A percentile compares a stretch with the other conserved stretches of the same genome.
phyloP scores from a whole-genome alignment of 31 red algal genomes.

The Asparagopsis taxiformis region DNA sequence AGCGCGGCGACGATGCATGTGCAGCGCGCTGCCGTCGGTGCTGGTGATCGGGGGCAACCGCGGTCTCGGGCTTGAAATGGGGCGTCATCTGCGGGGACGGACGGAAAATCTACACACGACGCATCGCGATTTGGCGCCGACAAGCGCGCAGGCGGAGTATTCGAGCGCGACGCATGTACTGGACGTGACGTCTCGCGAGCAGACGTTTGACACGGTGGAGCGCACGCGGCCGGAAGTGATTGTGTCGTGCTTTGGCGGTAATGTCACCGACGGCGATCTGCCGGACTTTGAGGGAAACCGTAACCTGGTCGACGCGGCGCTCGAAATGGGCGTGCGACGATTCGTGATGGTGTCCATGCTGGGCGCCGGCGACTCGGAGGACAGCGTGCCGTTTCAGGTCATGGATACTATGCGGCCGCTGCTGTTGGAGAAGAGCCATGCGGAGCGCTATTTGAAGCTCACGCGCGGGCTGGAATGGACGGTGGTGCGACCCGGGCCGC shows the following conservation, averaged over 20 bases:
- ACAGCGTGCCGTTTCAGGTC: conserved; percentile 49
- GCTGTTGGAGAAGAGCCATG: conserved; percentile 51
- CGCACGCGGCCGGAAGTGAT: conserved; percentile 7
- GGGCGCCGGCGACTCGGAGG: conserved; percentile 63
- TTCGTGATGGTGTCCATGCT: conserved; percentile 58
- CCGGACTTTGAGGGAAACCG: conserved; percentile 44
- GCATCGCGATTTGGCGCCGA: conserved; percentile 4
- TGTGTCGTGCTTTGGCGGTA: conserved; percentile 39
- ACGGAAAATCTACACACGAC: conserved; percentile 27
- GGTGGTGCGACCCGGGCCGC: conserved; percentile 57
- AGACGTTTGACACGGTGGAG: conserved; percentile 2
- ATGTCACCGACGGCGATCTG: background rate
- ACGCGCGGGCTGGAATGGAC: conserved; percentile 24
- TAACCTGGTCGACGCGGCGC: conserved; percentile 45
- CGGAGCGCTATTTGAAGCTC: conserved; percentile 38
- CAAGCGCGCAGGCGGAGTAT: conserved; percentile 6
- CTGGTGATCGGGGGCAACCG: conserved; percentile 36
- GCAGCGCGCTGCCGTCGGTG: conserved; percentile 6
- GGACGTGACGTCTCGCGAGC: conserved; percentile 17
- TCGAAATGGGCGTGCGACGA: conserved; percentile 16
- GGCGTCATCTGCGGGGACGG: background rate
- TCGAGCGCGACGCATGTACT: conserved; percentile 16
- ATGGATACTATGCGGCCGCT: conserved; percentile 48
- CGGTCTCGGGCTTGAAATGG: conserved; percentile 27
- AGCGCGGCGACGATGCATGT: too few species aligned